These are phyloP conservation scores for Creolimax fragrantissima DNA, from an alignment of 78 protist species.

Conservation along the genomic window DNA sequence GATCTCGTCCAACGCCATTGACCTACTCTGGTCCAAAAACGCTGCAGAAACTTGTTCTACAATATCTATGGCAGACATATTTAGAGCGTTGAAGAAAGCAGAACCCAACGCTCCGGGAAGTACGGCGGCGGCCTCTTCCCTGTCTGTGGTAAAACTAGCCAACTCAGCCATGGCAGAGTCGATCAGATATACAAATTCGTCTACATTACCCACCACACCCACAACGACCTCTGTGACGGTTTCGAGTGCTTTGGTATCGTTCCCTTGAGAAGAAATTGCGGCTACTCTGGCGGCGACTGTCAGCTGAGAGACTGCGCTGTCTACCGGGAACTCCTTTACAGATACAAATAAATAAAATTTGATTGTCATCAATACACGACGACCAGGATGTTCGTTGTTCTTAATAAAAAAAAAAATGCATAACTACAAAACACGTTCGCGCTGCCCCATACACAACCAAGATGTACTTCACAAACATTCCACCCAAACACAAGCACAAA, in stretches of 20 bases:
- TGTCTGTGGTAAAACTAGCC: background rate
- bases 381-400: too few species aligned
- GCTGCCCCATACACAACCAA: too few species aligned
- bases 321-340: background rate
- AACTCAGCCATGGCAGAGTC: background rate
- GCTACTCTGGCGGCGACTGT: background rate
- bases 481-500: too few species aligned
- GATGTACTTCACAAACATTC: too few species aligned
- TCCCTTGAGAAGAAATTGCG: background rate
- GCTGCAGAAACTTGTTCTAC: background rate
- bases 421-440: too few species aligned
- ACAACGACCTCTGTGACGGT: background rate
- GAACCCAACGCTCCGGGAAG: background rate
- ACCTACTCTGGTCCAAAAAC: background rate
- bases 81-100: background rate
- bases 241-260: background rate
- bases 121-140: background rate
- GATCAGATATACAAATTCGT: background rate
- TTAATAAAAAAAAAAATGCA: too few species aligned
- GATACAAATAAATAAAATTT: too few species aligned
- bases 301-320: background rate
- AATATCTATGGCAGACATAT: background rate
- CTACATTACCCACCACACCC: background rate
- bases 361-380: too few species aligned
- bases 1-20: background rate